Percentiles rank a stretch among this genome's conserved stretches.
Evolutionary conservation across 495 filamentous ascomycete genomes (phyloP).

Genomic region (Elasticomyces elasticus): DNA sequence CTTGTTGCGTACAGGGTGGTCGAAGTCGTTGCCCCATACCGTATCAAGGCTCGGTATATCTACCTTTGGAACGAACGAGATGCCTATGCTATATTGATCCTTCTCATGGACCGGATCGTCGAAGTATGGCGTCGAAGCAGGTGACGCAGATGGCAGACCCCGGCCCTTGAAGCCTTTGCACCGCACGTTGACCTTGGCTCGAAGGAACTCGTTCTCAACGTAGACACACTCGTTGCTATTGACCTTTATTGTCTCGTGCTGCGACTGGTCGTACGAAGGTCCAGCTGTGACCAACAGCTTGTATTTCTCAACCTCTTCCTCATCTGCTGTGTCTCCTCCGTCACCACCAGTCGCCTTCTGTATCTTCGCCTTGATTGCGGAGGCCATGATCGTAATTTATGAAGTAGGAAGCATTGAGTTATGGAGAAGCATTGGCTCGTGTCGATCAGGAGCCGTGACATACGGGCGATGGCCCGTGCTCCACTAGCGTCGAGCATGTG

Average conservation of each 20-base stretch:
- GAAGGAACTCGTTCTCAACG: constrained; percentile 51
- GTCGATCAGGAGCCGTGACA: neutral
- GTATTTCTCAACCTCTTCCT: constrained; percentile 40
- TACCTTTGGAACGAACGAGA: constrained; percentile 58
- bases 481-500: no score
- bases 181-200: constrained; percentile 56
- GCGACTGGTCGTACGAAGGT: constrained; percentile 53
- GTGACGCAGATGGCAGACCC: constrained; percentile 29
- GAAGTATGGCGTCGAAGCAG: constrained; percentile 61
- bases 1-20: constrained; percentile 70
- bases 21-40: constrained; percentile 88
- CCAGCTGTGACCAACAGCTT: constrained; percentile 66
- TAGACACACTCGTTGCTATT: constrained; percentile 49
- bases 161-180: constrained; percentile 47
- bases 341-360: neutral
- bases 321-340: neutral
- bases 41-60: constrained; percentile 59
- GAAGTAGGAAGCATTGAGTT: no score
- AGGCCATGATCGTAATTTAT: neutral
- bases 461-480: neutral
- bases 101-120: constrained; percentile 51
- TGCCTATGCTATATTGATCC: constrained; percentile 73
- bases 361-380: constrained; percentile 4
- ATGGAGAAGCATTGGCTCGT: neutral
- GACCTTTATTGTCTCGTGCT: constrained; percentile 60